These are phyloP conservation scores for Breynia disticha DNA, from an alignment of 441 rosid species.

Conservation along the genomic window DNA sequence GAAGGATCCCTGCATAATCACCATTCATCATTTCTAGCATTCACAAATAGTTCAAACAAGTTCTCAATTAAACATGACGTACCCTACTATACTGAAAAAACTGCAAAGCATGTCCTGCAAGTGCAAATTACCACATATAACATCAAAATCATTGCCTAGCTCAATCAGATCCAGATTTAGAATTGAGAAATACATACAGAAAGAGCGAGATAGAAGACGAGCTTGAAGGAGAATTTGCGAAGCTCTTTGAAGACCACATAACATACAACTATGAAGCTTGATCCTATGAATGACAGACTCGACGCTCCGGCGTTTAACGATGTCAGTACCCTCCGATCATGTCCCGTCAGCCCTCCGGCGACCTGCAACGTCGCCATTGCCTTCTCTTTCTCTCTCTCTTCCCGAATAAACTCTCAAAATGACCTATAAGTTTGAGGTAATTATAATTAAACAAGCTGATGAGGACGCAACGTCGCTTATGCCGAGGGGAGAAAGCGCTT, in stretches of 20 bases:
- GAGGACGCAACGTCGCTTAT: conserved; percentile 34
- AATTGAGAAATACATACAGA: conserved; percentile 28
- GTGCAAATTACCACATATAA: background rate
- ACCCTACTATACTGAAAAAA: conserved; percentile 86
- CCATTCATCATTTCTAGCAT: background rate
- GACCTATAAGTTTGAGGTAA: background rate
- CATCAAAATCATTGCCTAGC: too few relatives aligned
- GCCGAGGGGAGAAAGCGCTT: conserved; percentile 79
- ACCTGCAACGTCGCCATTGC: conserved; percentile 32
- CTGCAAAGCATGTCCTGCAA: conserved; percentile 92
- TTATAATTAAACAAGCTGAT: background rate
- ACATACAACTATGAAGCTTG: conserved; percentile 80
- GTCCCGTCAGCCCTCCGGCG: conserved; percentile 36
- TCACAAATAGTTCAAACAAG: background rate
- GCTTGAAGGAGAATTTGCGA: conserved; percentile 96
- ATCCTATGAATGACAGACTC: conserved; percentile 73
- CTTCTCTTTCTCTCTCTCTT: background rate
- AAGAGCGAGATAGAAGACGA: conserved; percentile 88
- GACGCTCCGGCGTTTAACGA: conserved; percentile 67
- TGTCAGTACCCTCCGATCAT: conserved; percentile 46
- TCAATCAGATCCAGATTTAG: too few relatives aligned
- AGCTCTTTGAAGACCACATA: conserved; percentile 83
- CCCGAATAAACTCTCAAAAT: background rate
- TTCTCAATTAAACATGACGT: too few relatives aligned
- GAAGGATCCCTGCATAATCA: conserved; percentile 68